Percentiles rank a stretch among this genome's conserved stretches.
Evolutionary conservation across 1,284 basidiomycete species (phyloP).

Genomic region (Cutaneotrichosporon dermatis): DNA sequence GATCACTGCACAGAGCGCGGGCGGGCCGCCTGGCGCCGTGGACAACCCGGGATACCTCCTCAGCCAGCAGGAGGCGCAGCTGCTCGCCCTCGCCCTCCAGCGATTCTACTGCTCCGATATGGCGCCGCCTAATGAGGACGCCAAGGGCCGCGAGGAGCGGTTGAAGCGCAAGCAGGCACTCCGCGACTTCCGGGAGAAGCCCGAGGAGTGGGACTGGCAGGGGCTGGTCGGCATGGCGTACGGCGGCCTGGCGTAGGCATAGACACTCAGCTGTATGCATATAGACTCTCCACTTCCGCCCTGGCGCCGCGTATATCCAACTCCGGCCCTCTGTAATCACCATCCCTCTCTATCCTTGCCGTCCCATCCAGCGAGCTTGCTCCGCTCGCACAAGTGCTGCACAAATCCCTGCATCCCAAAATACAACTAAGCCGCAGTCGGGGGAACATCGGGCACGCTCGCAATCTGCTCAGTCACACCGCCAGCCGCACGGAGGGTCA

Average conservation of each 20-base stretch:
- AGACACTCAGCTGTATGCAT: not conserved
- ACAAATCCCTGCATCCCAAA: not conserved
- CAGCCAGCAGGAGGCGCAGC: conserved; percentile 72
- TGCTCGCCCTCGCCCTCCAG: conserved; percentile 71
- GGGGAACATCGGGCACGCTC: conserved; percentile 35
- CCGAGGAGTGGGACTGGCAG: conserved; percentile 48
- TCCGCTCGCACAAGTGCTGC: too few relatives aligned
- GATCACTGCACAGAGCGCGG: conserved; percentile 60
- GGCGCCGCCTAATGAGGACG: conserved; percentile 24
- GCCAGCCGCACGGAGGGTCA: conserved; percentile 43
- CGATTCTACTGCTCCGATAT: conserved; percentile 61
- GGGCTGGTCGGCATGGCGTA: conserved; percentile 44
- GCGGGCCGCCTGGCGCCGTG: conserved; percentile 25
- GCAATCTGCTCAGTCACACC: conserved; percentile 42
- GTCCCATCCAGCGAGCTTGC: too few relatives aligned
- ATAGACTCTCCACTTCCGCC: too few relatives aligned
- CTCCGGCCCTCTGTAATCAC: too few relatives aligned
- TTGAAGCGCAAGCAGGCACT: conserved; percentile 34
- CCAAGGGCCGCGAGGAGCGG: conserved; percentile 31
- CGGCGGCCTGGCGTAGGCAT: conserved; percentile 8
- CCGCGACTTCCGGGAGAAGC: conserved; percentile 41
- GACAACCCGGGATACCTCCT: conserved; percentile 57
- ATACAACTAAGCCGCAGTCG: conserved; percentile 4
- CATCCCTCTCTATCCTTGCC: too few relatives aligned
- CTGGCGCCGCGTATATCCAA: too few relatives aligned